Base-by-base conservation (phyloP, 2,329 filamentous ascomycete species). In the Aureobasidium sp. region DNA sequence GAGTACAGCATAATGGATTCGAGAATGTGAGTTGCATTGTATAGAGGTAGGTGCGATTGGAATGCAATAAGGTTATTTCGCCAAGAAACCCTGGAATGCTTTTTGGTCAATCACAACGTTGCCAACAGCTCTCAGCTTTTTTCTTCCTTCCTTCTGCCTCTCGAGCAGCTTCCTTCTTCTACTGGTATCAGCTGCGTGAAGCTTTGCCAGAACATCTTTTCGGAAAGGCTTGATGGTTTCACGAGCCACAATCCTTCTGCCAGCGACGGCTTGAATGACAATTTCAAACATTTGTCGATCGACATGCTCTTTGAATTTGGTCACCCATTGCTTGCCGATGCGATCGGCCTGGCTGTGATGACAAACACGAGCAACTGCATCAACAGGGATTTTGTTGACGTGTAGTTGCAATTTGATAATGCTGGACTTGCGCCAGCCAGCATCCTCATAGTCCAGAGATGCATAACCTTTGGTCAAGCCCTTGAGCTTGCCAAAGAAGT, bases 271-370 rank as follows among this genome's bases (percentile, higher is more conserved):
- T 75, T 99, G 94, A 65, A 99, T 97, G 61, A 97, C 81, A 29
- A 99, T 86, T 77, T 99, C 94, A 70, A 96, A 99, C 86, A 97
- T 94, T 74, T 99, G 94, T 21, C 94, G 81, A 69, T 96, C 90
- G 25, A 99, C 93, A 69, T 97, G 93, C 73, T 97, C 87, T 71
- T 96, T 97, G 80, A 99, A 97, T 74, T 96, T 96, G 44, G 84
- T 86, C 6, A 97, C 93, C 94, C 94, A 99, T 62, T 86, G 81
- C 52, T 90, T 83, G 5, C 91, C 94, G 5, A 97, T 79, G 21
- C 90, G 82, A 34, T 93, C 88, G 0, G 87, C 85, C 73, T 97
- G 91, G 13, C 87, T 91, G 41, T 80, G 77, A 69, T 99, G 94
- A 42, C 97, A 84, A 3, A 99, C 86, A 37, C 93, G 86, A n/a